Percentiles rank a stretch among this genome's conserved stretches.
Evolutionary conservation across 179 eudicot species (phyloP).

Genomic region (Carnegiea gigantea): DNA sequence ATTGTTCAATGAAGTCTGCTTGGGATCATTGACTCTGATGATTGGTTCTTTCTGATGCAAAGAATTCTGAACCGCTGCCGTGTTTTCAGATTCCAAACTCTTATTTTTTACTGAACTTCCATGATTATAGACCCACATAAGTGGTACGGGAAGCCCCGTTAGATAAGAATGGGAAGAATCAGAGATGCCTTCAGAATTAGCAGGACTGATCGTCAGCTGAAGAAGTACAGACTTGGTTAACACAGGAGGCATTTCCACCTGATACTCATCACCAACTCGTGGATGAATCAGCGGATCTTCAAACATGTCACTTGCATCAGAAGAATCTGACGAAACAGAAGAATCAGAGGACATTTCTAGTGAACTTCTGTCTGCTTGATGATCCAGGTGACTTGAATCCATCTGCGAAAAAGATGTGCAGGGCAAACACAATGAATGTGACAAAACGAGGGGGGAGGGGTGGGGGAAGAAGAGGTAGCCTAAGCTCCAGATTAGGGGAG

Average conservation of each 20-base stretch:
- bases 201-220: constrained; percentile 36
- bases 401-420: constrained; percentile 41
- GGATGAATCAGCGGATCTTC: constrained; percentile 60
- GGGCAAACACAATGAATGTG: neutral
- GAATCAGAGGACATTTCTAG: constrained; percentile 41
- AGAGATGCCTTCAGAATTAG: constrained; percentile 25
- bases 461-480: neutral
- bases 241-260: constrained; percentile 62
- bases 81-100: constrained; percentile 9
- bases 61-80: neutral
- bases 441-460: too few species aligned
- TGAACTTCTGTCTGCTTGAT: constrained; percentile 37
- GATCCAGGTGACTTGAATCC: constrained; percentile 41
- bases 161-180: constrained; percentile 35
- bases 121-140: constrained; percentile 47
- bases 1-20: neutral
- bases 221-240: constrained; percentile 32
- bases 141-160: constrained; percentile 54
- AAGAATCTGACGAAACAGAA: constrained; percentile 32
- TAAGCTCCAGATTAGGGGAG: neutral
- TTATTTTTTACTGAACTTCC: constrained; percentile 21
- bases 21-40: neutral
- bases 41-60: neutral
- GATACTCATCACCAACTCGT: constrained; percentile 69
- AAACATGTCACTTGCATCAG: constrained; percentile 36